Evolutionary conservation across 2,329 filamentous ascomycete species (phyloP).

Genomic region (Pseudogymnoascus sp.): DNA sequence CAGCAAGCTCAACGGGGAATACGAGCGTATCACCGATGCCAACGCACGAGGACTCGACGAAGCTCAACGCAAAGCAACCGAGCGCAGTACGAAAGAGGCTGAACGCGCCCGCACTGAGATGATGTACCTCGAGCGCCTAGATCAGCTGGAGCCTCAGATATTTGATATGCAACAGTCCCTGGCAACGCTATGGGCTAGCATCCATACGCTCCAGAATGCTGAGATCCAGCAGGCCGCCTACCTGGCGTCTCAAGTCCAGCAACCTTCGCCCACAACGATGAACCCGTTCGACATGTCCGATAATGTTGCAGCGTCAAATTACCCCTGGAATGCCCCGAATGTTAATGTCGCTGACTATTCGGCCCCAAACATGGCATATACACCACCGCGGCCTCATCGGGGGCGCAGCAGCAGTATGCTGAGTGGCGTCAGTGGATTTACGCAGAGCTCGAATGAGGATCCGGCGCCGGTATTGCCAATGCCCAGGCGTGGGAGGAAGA

Average conservation of each 20-base stretch:
- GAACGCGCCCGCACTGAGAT: slow-evolving; percentile 22
- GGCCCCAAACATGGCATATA: slow-evolving; percentile 15
- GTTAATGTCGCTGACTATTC: background rate
- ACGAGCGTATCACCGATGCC: slow-evolving; percentile 61
- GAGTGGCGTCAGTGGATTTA: slow-evolving; percentile 58
- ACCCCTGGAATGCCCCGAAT: slow-evolving; percentile 13
- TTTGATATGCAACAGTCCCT: slow-evolving; percentile 11
- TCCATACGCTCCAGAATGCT: slow-evolving; percentile 10
- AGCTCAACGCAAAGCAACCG: slow-evolving; percentile 25
- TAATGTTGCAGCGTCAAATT: slow-evolving; percentile 11
- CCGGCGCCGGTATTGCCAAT: slow-evolving; percentile 17
- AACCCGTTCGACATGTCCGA: slow-evolving; percentile 9
- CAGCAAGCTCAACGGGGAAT: slow-evolving; percentile 63
- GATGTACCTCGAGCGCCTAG: slow-evolving; percentile 21
- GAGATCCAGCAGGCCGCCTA: slow-evolving; percentile 10
- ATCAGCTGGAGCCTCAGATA: slow-evolving; percentile 12
- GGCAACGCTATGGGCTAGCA: slow-evolving; percentile 12
- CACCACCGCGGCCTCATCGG: slow-evolving; percentile 26
- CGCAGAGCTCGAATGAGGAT: slow-evolving; percentile 50
- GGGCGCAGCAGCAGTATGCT: slow-evolving; percentile 60
- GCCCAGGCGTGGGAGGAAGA: slow-evolving; percentile 23
- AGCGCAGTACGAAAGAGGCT: slow-evolving; percentile 22
- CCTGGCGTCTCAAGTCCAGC: background rate
- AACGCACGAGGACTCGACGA: slow-evolving; percentile 45
- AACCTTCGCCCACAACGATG: background rate